phyloP scores from a whole-genome alignment of 768 basidiomycete genomes.

The Vararia minispora region DNA sequence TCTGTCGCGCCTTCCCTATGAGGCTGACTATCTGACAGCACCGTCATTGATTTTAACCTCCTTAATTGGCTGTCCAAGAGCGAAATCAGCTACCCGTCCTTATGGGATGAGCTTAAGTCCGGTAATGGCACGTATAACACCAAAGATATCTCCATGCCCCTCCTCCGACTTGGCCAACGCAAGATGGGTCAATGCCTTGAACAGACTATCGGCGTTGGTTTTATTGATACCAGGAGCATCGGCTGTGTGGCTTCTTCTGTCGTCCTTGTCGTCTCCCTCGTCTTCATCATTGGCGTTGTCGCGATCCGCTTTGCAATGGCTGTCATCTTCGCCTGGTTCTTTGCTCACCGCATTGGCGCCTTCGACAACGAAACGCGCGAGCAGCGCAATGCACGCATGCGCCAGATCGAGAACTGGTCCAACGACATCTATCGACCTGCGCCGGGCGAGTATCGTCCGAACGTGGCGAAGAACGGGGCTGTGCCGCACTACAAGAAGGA shows the following conservation, averaged over 20 bases:
- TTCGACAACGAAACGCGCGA: constrained; percentile 91
- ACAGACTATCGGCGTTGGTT: constrained; percentile 82
- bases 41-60: constrained; percentile 81
- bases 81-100: constrained; percentile 70
- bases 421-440: constrained; percentile 93
- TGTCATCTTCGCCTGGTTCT: constrained; percentile 96
- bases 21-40: constrained; percentile 29
- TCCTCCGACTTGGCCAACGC: constrained; percentile 62
- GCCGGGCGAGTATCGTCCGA: constrained; percentile 83
- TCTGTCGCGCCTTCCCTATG: neutral
- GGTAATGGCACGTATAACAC: constrained; percentile 66
- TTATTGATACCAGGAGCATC: constrained; percentile 88
- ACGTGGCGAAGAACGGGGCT: constrained; percentile 65
- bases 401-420: constrained; percentile 94
- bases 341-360: constrained; percentile 89
- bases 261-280: constrained; percentile 88
- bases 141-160: constrained; percentile 80
- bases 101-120: constrained; percentile 71
- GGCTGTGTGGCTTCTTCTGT: constrained; percentile 94
- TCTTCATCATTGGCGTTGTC: constrained; percentile 97
- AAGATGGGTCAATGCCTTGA: constrained; percentile 70
- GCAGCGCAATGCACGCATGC: constrained; percentile 79
- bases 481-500: constrained; percentile 32
- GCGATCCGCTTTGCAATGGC: constrained; percentile 94
- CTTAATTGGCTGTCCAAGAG: constrained; percentile 75